Base-by-base conservation (phyloP, 2,329 filamentous ascomycete species). In the Epichloe sibirici region DNA sequence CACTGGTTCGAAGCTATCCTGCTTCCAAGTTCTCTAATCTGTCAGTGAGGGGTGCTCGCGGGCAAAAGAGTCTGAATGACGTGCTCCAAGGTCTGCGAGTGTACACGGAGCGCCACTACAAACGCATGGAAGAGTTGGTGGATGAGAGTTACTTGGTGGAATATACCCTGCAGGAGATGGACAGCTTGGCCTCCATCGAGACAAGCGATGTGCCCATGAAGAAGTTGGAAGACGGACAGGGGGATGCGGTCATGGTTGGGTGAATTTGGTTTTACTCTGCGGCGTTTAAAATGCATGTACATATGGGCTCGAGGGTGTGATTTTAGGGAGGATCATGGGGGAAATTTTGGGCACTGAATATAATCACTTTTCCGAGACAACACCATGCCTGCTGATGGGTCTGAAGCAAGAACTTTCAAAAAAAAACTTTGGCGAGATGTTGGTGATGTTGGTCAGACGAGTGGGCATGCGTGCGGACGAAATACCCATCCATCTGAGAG, bases 111-210 rank as follows among this genome's bases (percentile, higher is more conserved):
- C 79, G 90, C 58, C 93, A 98, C 67, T 96, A 95, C 68, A 86
- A 85, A 67, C 79, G 91, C 51, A 78, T 93, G 60, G 90, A 95
- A 66, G 91, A 95, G 63, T 72, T 96, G 60, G 82, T 90, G 42
- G 91, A 97, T 65, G 93, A 97, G 73, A 95, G 90, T 64, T 97
- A 90, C 69, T 70, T 98, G 62, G 80, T 97, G 42, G 89, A 95
- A 69, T 97, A 94, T 77, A 94, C 91, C 57, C 73, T 97, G 57
- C 79, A 84, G 62, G 88, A 95, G 72, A 97, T 97, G 90, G 90
- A 95, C 63, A 86, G 77, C 65, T 76, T 85, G 56, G 74, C 74
- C 42, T 76, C 77, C 7, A 61, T 69, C 45, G 55, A 71, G 51
- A 67, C 66, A 7, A 60, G 64, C 9, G 64, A 65, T 51, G 57